Conservation (phyloP, 768 basidiomycete species). For the Clathrus columnatus region DNA sequence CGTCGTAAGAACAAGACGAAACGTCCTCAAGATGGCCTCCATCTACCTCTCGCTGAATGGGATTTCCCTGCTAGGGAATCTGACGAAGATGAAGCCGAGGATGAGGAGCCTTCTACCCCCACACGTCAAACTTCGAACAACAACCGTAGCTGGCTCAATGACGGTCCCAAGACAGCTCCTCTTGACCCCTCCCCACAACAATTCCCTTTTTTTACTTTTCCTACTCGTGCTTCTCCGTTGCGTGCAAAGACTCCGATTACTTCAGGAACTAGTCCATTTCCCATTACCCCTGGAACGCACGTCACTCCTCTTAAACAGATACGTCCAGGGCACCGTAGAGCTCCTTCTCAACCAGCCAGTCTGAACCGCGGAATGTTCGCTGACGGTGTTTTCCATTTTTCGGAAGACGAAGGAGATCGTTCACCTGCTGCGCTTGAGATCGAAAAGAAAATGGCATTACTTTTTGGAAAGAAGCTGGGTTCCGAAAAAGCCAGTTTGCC, state of each 20-base stretch:
- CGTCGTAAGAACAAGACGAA: constrained; percentile 5
- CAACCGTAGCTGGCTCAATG: not conserved
- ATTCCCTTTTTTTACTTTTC: constrained; percentile 6
- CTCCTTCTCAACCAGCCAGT: constrained; percentile 7
- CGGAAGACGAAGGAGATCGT: constrained; percentile 2
- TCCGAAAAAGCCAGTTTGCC: not conserved
- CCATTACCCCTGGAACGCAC: not conserved
- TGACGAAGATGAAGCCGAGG: not conserved
- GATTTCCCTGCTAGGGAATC: constrained; percentile 4
- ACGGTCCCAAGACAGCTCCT: constrained; percentile 8
- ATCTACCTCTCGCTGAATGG: constrained; percentile 9
- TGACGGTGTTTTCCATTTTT: constrained; percentile 1
- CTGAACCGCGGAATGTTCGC: not conserved
- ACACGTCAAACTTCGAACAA: not conserved
- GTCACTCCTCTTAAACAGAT: not conserved
- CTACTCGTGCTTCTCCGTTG: not conserved
- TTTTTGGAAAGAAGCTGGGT: not conserved
- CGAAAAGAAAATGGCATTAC: constrained; percentile 2
- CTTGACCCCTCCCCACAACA: not conserved
- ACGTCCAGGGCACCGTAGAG: constrained; percentile 1
- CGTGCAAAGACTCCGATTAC: constrained; percentile 2
- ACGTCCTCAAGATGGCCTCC: not conserved
- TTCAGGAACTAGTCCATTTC: not conserved
- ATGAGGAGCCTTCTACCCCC: constrained; percentile 5
- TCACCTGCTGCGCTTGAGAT: not conserved